Evolutionary conservation across 352 stramenopile species (phyloP), one percentile per base, ranked within the genome.

Genomic region (Peronospora farinosa): DNA sequence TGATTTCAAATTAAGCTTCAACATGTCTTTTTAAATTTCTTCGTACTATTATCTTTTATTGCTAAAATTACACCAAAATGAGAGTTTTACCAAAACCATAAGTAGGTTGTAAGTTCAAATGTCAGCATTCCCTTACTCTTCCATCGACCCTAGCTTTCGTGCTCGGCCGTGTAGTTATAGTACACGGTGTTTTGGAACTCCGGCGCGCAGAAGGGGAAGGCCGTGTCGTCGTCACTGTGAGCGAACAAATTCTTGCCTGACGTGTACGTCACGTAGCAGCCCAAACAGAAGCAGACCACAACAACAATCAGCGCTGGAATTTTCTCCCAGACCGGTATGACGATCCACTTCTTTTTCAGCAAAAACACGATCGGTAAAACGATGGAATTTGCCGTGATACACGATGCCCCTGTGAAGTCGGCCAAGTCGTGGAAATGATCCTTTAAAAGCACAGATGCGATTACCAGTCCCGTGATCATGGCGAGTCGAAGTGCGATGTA

Each of bases 341-440:
- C 33, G 12, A 19, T 46, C 55, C 63, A 72, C n/a, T 51, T 54
- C 40, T 61, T 67, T 46, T 70, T 69, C 21, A 72, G 19, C 5
- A 70, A 63, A 47, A 69, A 78, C 3, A 74, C 41, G 17, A 72
- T 72, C 2, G 67, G 67, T 9, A 81, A 17, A 8, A 81, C 21
- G 44, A 81, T 81, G n/a, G 57, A 76, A 44, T 65, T 72, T 19
- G 69, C 36, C 13, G 62, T 74, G 33, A 76, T 74, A 30, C 66
- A 68, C 28, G 70, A 78, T 0, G 70, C 51, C 4, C 67, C 67
- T 5, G 51, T 57, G 25, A 81, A 81, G 44, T 76, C 67, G 0
- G 54, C 48, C 33, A 76, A 46, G 31, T 72, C 67, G n/a, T 49
- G 40, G 30, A 81, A 78, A 16, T 73, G 57, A 60, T 81, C 63